Conservation (phyloP, 306 rosid genomes). For the Castanospermum australe region DNA sequence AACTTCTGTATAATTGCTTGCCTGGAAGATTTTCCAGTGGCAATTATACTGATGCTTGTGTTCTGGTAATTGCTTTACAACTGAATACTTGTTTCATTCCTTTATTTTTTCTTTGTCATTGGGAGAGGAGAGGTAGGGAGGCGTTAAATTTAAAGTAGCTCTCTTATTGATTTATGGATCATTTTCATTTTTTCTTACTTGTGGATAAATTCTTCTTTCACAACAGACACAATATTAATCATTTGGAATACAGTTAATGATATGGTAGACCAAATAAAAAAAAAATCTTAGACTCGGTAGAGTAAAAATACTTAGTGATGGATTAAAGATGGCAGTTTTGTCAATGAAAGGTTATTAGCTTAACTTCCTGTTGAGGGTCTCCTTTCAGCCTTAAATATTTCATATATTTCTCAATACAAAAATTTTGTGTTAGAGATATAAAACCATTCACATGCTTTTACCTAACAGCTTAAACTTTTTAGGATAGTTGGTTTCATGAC, state of each 20-base stretch:
- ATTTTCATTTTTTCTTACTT: background rate
- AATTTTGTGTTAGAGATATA: too few species aligned
- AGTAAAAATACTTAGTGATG: background rate
- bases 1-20: constrained; percentile 79
- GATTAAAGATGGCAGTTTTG: constrained; percentile 10
- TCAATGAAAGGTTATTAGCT: background rate
- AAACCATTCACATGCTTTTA: too few species aligned
- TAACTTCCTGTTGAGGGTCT: background rate
- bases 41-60: constrained; percentile 75
- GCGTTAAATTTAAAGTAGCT: constrained; percentile 21
- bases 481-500: too few species aligned
- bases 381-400: background rate
- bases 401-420: background rate
- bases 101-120: background rate
- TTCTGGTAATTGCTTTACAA: constrained; percentile 58
- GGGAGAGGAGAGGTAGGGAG: constrained; percentile 5
- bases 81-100: background rate
- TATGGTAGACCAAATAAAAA: background rate
- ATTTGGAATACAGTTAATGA: background rate
- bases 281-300: background rate
- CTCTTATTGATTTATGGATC: background rate
- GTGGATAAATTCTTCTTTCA: background rate
- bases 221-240: background rate
- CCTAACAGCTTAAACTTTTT: too few species aligned
- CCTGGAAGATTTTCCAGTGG: constrained; percentile 77